A percentile compares a stretch with the other conserved stretches of the same genome.
These are phyloP conservation scores for Sanghuangporus baumii DNA, from an alignment of 1,284 basidiomycete genomes.

Conservation along the genomic window DNA sequence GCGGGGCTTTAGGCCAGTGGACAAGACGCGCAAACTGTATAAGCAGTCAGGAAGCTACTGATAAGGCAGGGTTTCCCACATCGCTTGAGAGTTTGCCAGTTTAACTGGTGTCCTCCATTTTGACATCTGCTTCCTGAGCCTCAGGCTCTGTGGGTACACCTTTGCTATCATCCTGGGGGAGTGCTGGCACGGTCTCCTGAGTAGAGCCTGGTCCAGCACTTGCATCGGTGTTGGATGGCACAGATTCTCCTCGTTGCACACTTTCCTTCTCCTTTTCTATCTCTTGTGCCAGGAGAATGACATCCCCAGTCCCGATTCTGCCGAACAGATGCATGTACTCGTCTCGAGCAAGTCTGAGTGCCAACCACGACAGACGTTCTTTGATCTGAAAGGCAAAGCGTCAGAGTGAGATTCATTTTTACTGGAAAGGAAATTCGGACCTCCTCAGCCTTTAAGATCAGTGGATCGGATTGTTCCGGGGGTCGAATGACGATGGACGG, in stretches of 20 bases:
- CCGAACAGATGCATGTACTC: conserved; percentile 64
- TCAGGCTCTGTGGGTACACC: not conserved
- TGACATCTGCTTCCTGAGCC: not conserved
- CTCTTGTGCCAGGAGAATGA: conserved; percentile 55
- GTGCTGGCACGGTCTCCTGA: not conserved
- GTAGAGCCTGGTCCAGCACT: not conserved
- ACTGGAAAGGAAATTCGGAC: conserved; percentile 30
- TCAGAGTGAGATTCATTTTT: not conserved
- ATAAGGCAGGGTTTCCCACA: not conserved
- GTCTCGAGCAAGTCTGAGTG: conserved; percentile 68
- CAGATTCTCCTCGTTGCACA: conserved; percentile 24
- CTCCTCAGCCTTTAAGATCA: conserved; percentile 57
- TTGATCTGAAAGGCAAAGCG: conserved; percentile 46
- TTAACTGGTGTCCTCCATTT: conserved; percentile 1
- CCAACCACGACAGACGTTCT: conserved; percentile 69
- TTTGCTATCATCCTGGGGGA: not conserved
- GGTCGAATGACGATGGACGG: conserved; percentile 25
- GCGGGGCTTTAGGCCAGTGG: not conserved
- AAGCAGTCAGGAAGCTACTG: not conserved
- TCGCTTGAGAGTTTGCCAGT: not conserved
- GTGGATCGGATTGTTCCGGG: conserved; percentile 35
- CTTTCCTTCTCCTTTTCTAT: conserved; percentile 57
- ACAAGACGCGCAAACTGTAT: not conserved
- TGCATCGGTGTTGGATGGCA: conserved; percentile 4
- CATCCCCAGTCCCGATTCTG: conserved; percentile 75